Evolutionary conservation across 2,329 filamentous ascomycete genomes (phyloP).

Genomic region (Alternaria sp.): DNA sequence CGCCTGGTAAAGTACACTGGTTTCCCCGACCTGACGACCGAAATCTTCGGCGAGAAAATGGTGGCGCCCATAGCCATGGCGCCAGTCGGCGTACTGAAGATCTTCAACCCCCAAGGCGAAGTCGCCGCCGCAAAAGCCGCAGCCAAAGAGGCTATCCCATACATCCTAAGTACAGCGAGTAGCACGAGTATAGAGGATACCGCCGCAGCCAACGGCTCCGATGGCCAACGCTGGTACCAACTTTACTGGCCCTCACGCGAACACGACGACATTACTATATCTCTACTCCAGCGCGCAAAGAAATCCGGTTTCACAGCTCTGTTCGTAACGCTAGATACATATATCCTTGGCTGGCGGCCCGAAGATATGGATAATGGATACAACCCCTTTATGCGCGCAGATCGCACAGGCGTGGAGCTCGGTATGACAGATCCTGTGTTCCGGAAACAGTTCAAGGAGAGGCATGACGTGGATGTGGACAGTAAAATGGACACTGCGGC

Average conservation of each 20-base stretch:
- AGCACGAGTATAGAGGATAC: conserved; percentile 70
- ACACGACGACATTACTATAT: conserved; percentile 70
- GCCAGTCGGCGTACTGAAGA: conserved; percentile 71
- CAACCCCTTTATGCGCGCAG: conserved; percentile 40
- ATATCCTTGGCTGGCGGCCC: conserved; percentile 72
- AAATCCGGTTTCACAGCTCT: conserved; percentile 68
- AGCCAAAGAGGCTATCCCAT: conserved; percentile 68
- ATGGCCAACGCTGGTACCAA: conserved; percentile 72
- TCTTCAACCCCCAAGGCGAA: conserved; percentile 73
- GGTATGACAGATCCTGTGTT: conserved; percentile 76
- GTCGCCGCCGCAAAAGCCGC: conserved; percentile 68
- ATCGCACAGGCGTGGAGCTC: conserved; percentile 63
- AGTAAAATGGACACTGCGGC: conserved; percentile 51
- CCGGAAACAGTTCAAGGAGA: conserved; percentile 63
- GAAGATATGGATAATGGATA: conserved; percentile 69
- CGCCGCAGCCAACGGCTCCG: conserved; percentile 60
- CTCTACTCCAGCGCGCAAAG: conserved; percentile 68
- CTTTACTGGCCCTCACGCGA: conserved; percentile 74
- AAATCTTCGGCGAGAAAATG: conserved; percentile 53
- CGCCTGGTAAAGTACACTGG: conserved; percentile 21
- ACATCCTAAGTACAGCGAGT: conserved; percentile 70
- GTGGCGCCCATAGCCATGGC: conserved; percentile 67
- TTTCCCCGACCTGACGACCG: conserved; percentile 24
- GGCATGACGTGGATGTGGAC: conserved; percentile 46
- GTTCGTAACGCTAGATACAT: conserved; percentile 77